These are phyloP conservation scores for Penicillium polonicum DNA, from an alignment of 2,329 filamentous ascomycete genomes.

Conservation along the genomic window DNA sequence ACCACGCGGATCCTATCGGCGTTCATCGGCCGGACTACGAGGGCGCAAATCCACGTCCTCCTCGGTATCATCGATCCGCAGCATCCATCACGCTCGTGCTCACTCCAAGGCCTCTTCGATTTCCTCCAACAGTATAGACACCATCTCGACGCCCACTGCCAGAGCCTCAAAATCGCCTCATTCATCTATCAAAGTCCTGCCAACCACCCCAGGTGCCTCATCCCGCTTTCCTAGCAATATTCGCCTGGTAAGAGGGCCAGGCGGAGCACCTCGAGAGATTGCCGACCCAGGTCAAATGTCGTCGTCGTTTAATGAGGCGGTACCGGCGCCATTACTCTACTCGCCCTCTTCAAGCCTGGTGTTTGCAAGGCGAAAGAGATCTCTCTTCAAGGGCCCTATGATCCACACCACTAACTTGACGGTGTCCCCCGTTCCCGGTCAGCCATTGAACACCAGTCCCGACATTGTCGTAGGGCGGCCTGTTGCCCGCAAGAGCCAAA, in stretches of 20 bases:
- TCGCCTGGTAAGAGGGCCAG: slow-evolving; percentile 66
- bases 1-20: slow-evolving; percentile 79
- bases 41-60: slow-evolving; percentile 95
- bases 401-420: slow-evolving; percentile 40
- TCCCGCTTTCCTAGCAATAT: slow-evolving; percentile 80
- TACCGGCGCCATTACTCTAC: slow-evolving; percentile 37
- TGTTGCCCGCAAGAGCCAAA: slow-evolving; percentile 40
- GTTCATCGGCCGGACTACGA: slow-evolving; percentile 76
- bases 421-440: slow-evolving; percentile 35
- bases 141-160: slow-evolving; percentile 66
- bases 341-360: slow-evolving; percentile 46
- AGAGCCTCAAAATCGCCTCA: slow-evolving; percentile 73
- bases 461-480: slow-evolving; percentile 25
- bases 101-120: slow-evolving; percentile 95
- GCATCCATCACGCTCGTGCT: slow-evolving; percentile 81
- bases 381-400: slow-evolving; percentile 48
- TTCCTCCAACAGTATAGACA: slow-evolving; percentile 74
- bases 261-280: slow-evolving; percentile 28
- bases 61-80: slow-evolving; percentile 88
- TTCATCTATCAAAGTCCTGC: slow-evolving; percentile 90
- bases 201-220: slow-evolving; percentile 74
- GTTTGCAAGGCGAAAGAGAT: slow-evolving; percentile 48
- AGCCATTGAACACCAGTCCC: slow-evolving; percentile 22
- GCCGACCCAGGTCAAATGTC: slow-evolving; percentile 28
- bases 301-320: slow-evolving; percentile 41